Percentiles rank a stretch among this genome's conserved stretches.
These are phyloP conservation scores for Scheffersomyces cryptocercus DNA, from an alignment of 1,139 yeast genomes.

Conservation along the genomic window DNA sequence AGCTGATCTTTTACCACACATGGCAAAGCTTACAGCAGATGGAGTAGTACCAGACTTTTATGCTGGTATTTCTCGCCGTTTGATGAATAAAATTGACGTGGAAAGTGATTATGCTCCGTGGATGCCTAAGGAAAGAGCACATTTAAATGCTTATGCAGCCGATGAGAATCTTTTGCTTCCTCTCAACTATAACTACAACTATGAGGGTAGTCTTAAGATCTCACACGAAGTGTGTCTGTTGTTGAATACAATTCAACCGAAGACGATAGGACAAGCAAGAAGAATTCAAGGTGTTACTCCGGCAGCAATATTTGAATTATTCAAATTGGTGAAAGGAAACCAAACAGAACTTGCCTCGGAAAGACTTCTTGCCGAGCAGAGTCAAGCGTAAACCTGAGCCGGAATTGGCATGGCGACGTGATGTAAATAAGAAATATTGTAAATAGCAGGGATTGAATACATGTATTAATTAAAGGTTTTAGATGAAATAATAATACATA, in stretches of 20 bases:
- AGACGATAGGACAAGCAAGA: slow-evolving; percentile 91
- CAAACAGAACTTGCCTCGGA: slow-evolving; percentile 21
- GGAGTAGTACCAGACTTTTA: slow-evolving; percentile 16
- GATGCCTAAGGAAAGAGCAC: slow-evolving; percentile 68
- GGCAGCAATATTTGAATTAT: slow-evolving; percentile 71
- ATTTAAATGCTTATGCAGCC: slow-evolving; percentile 74
- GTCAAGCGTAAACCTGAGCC: no score
- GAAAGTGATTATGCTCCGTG: slow-evolving; percentile 86
- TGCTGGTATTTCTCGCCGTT: slow-evolving; percentile 47
- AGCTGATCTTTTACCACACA: slow-evolving; percentile 32
- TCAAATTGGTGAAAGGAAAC: slow-evolving; percentile 40
- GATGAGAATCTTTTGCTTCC: slow-evolving; percentile 81
- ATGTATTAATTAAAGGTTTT: slow-evolving; percentile 1
- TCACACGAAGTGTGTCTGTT: slow-evolving; percentile 76
- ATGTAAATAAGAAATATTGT: slow-evolving; percentile 4
- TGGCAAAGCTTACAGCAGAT: slow-evolving; percentile 20
- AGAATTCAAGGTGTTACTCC: slow-evolving; percentile 95
- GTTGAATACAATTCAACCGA: slow-evolving; percentile 76
- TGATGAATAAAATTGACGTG: slow-evolving; percentile 64
- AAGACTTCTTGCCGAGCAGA: slow-evolving; percentile 1
- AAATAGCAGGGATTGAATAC: slow-evolving; percentile 7
- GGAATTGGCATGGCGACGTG: no score
- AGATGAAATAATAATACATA: background rate
- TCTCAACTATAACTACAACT: slow-evolving; percentile 56
- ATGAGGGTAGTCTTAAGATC: slow-evolving; percentile 49